phyloP scores from a whole-genome alignment of 2,329 filamentous ascomycete species.

The Botrytis medusae region DNA sequence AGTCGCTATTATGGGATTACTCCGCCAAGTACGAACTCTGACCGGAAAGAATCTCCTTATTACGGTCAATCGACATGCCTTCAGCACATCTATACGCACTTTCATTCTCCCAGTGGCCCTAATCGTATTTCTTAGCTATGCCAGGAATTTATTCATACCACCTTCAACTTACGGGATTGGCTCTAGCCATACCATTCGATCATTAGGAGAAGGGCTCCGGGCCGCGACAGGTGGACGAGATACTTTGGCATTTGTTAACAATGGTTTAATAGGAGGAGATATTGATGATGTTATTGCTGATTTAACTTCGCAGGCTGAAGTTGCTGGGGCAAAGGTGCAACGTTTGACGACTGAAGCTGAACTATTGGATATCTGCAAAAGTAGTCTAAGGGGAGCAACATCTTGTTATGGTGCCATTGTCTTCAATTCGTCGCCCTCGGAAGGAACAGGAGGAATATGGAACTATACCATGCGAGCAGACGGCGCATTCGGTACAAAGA shows the following conservation, averaged over 20 bases:
- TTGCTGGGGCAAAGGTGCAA: slow-evolving; percentile 55
- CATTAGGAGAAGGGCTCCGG: slow-evolving; percentile 62
- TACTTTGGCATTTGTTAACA: slow-evolving; percentile 78
- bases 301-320: slow-evolving; percentile 58
- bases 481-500: slow-evolving; percentile 62
- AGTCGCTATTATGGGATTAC: slow-evolving; percentile 47
- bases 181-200: slow-evolving; percentile 57
- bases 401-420: slow-evolving; percentile 71
- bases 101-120: slow-evolving; percentile 60
- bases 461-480: slow-evolving; percentile 85
- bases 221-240: slow-evolving; percentile 58
- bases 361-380: slow-evolving; percentile 62
- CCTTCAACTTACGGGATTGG: slow-evolving; percentile 75
- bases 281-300: slow-evolving; percentile 69
- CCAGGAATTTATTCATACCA: slow-evolving; percentile 80
- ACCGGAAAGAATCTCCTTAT: slow-evolving; percentile 63
- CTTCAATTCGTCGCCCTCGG: slow-evolving; percentile 72
- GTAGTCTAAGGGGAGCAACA: slow-evolving; percentile 64
- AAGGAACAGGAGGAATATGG: slow-evolving; percentile 69
- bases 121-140: slow-evolving; percentile 63
- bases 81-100: slow-evolving; percentile 55
- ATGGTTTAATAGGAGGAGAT: slow-evolving; percentile 64
- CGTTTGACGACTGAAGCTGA: slow-evolving; percentile 56
- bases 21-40: slow-evolving; percentile 60
- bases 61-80: slow-evolving; percentile 53